A percentile compares a stretch with the other conserved stretches of the same genome.
phyloP scores from a whole-genome alignment of 2,329 filamentous ascomycete species.

The Zarea fungicola region DNA sequence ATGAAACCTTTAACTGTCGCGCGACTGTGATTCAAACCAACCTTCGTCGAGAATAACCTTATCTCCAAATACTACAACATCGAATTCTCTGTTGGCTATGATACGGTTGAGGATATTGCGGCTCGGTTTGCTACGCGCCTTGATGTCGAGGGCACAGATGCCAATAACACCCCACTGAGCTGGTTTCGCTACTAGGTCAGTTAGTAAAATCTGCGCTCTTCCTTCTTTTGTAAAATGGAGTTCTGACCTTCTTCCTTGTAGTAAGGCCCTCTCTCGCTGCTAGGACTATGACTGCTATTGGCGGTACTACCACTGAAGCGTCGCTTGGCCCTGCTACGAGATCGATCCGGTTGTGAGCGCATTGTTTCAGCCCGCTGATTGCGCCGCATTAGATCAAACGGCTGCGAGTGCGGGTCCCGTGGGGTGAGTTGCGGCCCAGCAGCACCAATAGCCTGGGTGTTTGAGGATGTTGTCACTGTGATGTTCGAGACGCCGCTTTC shows the following conservation, averaged over 20 bases:
- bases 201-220: slow-evolving; percentile 22
- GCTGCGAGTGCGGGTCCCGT: slow-evolving; percentile 35
- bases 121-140: slow-evolving; percentile 94
- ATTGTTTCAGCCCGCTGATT: slow-evolving; percentile 33
- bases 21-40: slow-evolving; percentile 23
- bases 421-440: slow-evolving; percentile 40
- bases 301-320: slow-evolving; percentile 77
- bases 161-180: slow-evolving; percentile 69
- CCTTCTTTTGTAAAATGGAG: too few species aligned
- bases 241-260: slow-evolving; percentile 52
- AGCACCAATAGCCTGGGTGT: slow-evolving; percentile 24
- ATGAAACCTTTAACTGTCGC: slow-evolving; percentile 13
- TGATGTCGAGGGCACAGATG: slow-evolving; percentile 91
- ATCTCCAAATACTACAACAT: slow-evolving; percentile 96
- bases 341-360: slow-evolving; percentile 48
- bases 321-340: slow-evolving; percentile 65
- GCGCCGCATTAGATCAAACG: slow-evolving; percentile 42
- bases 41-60: slow-evolving; percentile 96
- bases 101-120: slow-evolving; percentile 92
- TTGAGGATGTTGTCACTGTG: slow-evolving; percentile 49
- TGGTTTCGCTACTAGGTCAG: slow-evolving; percentile 41
- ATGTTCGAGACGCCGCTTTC: slow-evolving; percentile 48
- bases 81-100: slow-evolving; percentile 86
- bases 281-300: slow-evolving; percentile 76
- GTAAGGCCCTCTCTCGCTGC: slow-evolving; percentile 58